These are phyloP conservation scores for Warburgia ugandensis DNA, from an alignment of 164 flowering plant species.

Conservation along the genomic window DNA sequence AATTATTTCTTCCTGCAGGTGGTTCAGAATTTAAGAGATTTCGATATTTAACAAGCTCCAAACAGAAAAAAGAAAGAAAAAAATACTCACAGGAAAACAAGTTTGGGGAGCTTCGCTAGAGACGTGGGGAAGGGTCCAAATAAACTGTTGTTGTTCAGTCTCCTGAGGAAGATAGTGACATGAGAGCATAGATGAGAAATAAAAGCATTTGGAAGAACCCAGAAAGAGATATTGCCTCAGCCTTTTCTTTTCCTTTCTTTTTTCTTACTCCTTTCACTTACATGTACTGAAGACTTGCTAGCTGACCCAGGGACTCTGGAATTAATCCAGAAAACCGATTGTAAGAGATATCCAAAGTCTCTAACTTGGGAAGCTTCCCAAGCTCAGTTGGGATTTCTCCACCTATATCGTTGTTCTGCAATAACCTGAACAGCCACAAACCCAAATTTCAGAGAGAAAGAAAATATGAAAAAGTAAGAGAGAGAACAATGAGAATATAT, in stretches of 20 bases:
- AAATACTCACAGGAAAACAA: conserved; percentile 81
- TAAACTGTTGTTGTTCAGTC: conserved; percentile 89
- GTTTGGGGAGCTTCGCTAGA: conserved; percentile 61
- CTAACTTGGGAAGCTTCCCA: conserved; percentile 58
- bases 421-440: conserved; percentile 35
- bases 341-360: conserved; percentile 84
- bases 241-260: no score
- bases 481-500: not conserved
- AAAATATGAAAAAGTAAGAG: not conserved
- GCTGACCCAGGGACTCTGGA: conserved; percentile 53
- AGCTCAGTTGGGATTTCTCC: conserved; percentile 73
- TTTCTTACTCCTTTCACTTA: no score
- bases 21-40: conserved; percentile 11
- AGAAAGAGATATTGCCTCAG: no score
- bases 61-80: conserved; percentile 6
- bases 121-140: conserved; percentile 72
- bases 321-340: conserved; percentile 53
- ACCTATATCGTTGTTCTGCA: conserved; percentile 86
- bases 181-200: conserved; percentile 2
- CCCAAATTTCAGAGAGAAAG: not conserved
- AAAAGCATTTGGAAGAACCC: conserved; percentile 4
- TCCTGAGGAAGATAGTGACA: conserved; percentile 30
- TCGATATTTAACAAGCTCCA: conserved; percentile 13
- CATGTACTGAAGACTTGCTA: conserved; percentile 74
- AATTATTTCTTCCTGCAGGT: not conserved